A percentile compares a stretch with the other conserved stretches of the same genome.
Evolutionary conservation across 2,329 filamentous ascomycete species (phyloP).

Genomic region (Pseudocercospora fuligena): DNA sequence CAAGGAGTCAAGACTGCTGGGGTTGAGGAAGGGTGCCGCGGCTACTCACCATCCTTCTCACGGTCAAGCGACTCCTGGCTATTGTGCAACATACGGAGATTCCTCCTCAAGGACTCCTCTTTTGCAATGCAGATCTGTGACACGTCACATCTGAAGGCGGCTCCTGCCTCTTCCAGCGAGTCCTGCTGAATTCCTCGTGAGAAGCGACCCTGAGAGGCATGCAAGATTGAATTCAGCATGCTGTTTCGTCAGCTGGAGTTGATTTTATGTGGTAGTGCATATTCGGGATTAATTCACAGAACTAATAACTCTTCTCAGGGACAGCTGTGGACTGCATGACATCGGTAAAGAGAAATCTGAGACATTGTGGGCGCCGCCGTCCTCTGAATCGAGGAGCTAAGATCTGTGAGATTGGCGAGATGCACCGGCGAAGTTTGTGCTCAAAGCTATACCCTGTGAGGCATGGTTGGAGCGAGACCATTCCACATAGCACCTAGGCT

Average conservation of each 20-base stretch:
- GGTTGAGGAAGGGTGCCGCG: too few relatives aligned
- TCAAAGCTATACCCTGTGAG: background rate
- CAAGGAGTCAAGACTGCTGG: too few relatives aligned
- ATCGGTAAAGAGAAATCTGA: background rate
- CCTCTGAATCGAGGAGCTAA: conserved; percentile 1
- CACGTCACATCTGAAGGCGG: too few relatives aligned
- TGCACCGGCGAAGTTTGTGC: background rate
- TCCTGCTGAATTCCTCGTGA: too few relatives aligned
- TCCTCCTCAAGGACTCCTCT: too few relatives aligned
- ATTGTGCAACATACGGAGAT: background rate
- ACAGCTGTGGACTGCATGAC: background rate
- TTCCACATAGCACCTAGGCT: background rate
- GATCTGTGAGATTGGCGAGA: conserved; percentile 6
- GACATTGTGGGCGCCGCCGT: background rate
- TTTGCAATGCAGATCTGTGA: too few relatives aligned
- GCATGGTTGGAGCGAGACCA: background rate
- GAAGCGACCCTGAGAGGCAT: background rate
- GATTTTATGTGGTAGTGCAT: background rate
- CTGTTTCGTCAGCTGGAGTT: background rate
- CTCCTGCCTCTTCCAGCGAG: too few relatives aligned
- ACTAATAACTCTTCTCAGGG: background rate
- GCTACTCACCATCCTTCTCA: too few relatives aligned
- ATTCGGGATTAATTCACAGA: too few relatives aligned
- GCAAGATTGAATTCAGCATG: background rate
- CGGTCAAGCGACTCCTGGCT: background rate